Base-by-base conservation (phyloP, 257 asterid species). In the Nemophila menziesii region DNA sequence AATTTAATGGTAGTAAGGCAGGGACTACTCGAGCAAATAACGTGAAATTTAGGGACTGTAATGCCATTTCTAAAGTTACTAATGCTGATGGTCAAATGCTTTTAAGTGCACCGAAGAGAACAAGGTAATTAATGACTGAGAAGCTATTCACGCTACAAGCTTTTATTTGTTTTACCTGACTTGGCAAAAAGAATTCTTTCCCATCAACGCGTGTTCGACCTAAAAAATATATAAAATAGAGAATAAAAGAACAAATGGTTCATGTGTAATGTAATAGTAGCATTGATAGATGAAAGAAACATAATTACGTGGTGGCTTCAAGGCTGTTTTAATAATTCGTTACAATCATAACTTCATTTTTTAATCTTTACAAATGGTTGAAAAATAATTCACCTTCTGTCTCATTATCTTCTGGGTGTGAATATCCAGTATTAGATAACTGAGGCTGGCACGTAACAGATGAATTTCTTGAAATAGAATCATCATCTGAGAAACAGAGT, bases 111-210 rank as follows among this genome's bases (percentile, higher is more conserved):
- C n/a, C n/a, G n/a, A n/a, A n/a, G n/a, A n/a, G n/a, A n/a, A n/a
- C n/a, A n/a, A n/a, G n/a, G n/a, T n/a, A n/a, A n/a, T n/a, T n/a
- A n/a, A n/a, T n/a, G n/a, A n/a, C n/a, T n/a, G n/a, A n/a, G n/a
- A n/a, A n/a, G n/a, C n/a, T n/a, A n/a, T n/a, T n/a, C n/a, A n/a
- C n/a, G n/a, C n/a, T n/a, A n/a, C n/a, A n/a, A n/a, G n/a, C n/a
- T n/a, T n/a, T n/a, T n/a, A n/a, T n/a, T 49, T 39, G 16, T 8
- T 49, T 55, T 46, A 87, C 97, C 97, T 87, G 64, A 84, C 98
- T 78, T 69, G 98, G 44, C 98, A 95, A 64, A n/a, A 89, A 89
- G 79, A 84, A 84, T 61, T 89, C 98, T 60, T 89, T 89, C 37
- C 95, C 95, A 71, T 84, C 95, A 60, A 89, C 94, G 17, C 98